Evolutionary conservation across 2,329 filamentous ascomycete species (phyloP).

Genomic region (Teratosphaeria epicoccoides): DNA sequence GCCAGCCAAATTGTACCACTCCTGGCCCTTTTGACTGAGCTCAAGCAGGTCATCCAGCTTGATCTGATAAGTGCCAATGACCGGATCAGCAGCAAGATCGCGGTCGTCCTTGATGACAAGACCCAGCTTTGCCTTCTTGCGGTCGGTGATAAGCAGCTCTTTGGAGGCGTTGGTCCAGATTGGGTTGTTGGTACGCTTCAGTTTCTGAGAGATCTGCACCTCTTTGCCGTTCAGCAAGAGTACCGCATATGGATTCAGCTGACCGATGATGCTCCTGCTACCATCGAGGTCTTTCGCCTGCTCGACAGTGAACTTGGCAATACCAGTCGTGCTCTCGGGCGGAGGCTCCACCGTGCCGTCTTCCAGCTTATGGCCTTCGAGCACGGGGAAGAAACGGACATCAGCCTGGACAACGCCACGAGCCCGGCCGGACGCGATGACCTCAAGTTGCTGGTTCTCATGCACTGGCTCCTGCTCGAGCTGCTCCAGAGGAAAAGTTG

Average conservation of each 20-base stretch:
- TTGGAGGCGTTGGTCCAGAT: constrained; percentile 91
- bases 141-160: constrained; percentile 89
- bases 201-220: constrained; percentile 76
- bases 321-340: constrained; percentile 86
- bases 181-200: constrained; percentile 95
- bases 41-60: constrained; percentile 89
- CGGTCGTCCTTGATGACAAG: constrained; percentile 93
- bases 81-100: constrained; percentile 69
- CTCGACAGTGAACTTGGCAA: constrained; percentile 84
- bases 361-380: constrained; percentile 58
- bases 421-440: constrained; percentile 72
- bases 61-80: constrained; percentile 87
- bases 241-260: constrained; percentile 81
- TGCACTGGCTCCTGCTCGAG: constrained; percentile 66
- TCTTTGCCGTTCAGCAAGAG: constrained; percentile 87
- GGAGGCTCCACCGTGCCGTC: constrained; percentile 71
- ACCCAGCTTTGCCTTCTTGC: constrained; percentile 79
- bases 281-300: constrained; percentile 94
- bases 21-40: constrained; percentile 80
- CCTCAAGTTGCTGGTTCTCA: constrained; percentile 76
- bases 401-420: constrained; percentile 73
- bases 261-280: constrained; percentile 80
- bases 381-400: constrained; percentile 88
- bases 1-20: constrained; percentile 86
- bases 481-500: constrained; percentile 74